Evolutionary conservation across 805 yeast species (phyloP).

Genomic region (Wickerhamiella brachini): DNA sequence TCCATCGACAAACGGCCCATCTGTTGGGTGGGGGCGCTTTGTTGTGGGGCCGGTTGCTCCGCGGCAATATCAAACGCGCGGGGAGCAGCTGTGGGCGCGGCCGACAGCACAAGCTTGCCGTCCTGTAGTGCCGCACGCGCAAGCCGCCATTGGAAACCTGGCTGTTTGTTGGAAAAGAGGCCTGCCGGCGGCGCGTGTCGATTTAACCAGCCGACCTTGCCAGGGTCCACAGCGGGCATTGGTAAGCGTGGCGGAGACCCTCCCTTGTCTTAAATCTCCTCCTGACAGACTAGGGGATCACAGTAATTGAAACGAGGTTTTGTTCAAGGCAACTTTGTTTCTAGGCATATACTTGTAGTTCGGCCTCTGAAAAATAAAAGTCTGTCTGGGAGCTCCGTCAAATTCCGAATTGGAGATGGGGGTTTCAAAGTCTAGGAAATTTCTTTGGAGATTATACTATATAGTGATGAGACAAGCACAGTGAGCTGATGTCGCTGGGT

Average conservation of each 20-base stretch:
- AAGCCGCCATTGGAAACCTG: slow-evolving; percentile 28
- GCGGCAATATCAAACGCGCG: slow-evolving; percentile 23
- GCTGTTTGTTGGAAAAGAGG: slow-evolving; percentile 4
- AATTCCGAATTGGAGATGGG: too few relatives aligned
- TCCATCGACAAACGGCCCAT: neutral
- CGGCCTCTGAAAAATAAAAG: too few relatives aligned
- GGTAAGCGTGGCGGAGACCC: slow-evolving; percentile 6
- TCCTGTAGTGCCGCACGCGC: slow-evolving; percentile 60
- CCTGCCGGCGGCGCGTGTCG: slow-evolving; percentile 18
- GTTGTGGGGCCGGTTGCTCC: slow-evolving; percentile 3
- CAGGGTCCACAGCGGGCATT: slow-evolving; percentile 3
- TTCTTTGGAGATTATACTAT: too few relatives aligned
- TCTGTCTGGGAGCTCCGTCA: too few relatives aligned
- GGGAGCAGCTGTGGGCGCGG: slow-evolving; percentile 35
- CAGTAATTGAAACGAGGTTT: too few relatives aligned
- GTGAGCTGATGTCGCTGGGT: too few relatives aligned
- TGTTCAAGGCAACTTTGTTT: too few relatives aligned
- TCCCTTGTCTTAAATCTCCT: neutral
- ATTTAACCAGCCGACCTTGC: slow-evolving; percentile 49
- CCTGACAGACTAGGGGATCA: too few relatives aligned
- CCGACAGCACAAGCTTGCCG: slow-evolving; percentile 45
- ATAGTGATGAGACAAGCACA: too few relatives aligned
- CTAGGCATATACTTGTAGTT: too few relatives aligned
- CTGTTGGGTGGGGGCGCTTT: neutral
- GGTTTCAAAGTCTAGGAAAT: too few relatives aligned